Evolutionary conservation across 2,329 filamentous ascomycete species (phyloP).

Genomic region (Intubia oerlemansii): DNA sequence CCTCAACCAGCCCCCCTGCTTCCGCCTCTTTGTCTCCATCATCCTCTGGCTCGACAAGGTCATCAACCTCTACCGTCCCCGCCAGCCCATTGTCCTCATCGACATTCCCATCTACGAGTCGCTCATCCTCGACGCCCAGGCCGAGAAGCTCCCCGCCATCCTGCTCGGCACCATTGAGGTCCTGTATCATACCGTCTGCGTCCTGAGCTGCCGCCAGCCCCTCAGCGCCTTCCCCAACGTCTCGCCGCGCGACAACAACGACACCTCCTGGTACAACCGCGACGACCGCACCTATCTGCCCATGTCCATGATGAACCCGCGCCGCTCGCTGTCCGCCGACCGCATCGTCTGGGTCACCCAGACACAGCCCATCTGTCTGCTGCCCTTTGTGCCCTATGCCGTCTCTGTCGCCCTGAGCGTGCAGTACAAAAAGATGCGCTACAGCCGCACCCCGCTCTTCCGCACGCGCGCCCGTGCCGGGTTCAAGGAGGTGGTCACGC

Average conservation of each 20-base stretch:
- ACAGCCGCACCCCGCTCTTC: conserved; percentile 36
- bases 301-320: conserved; percentile 28
- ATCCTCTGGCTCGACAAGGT: conserved; percentile 34
- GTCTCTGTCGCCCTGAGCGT: conserved; percentile 39
- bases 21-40: conserved; percentile 33
- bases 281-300: conserved; percentile 19
- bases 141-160: conserved; percentile 24
- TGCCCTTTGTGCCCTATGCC: conserved; percentile 40
- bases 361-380: conserved; percentile 26
- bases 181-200: conserved; percentile 42
- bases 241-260: too few species aligned
- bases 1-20: conserved; percentile 27
- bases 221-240: conserved; percentile 12
- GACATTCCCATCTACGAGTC: conserved; percentile 35
- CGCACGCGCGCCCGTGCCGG: conserved; percentile 29
- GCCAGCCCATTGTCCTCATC: conserved; percentile 24
- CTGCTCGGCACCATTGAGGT: conserved; percentile 36
- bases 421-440: conserved; percentile 41
- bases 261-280: conserved; percentile 12
- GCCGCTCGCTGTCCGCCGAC: conserved; percentile 34
- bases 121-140: conserved; percentile 31
- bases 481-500: conserved; percentile 31
- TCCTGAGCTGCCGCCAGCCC: conserved; percentile 36
- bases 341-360: conserved; percentile 32
- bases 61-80: conserved; percentile 37